phyloP scores from a whole-genome alignment of 352 stramenopile genomes.

The Phytophthora pseudosyringae region DNA sequence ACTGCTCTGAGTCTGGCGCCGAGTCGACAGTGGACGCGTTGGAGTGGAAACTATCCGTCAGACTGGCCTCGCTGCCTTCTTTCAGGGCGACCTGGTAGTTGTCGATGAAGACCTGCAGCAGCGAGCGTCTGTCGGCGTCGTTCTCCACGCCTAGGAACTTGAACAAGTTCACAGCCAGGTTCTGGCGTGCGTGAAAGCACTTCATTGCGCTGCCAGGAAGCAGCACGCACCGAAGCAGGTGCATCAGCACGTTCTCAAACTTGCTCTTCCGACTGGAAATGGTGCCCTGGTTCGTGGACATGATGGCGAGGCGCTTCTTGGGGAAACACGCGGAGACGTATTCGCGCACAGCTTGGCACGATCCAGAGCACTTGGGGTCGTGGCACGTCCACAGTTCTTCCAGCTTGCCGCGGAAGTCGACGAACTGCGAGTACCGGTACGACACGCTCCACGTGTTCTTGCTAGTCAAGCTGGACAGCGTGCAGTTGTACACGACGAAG shows the following conservation, averaged over 20 bases:
- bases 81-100: conserved; percentile 47
- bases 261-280: conserved; percentile 58
- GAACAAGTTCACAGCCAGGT: conserved; percentile 60
- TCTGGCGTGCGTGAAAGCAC: conserved; percentile 55
- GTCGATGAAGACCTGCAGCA: conserved; percentile 77
- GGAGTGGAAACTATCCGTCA: conserved; percentile 45
- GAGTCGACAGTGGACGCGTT: conserved; percentile 46
- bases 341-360: conserved; percentile 74
- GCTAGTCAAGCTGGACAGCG: conserved; percentile 50
- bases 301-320: conserved; percentile 52
- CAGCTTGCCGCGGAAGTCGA: conserved; percentile 54
- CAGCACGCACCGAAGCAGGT: conserved; percentile 70
- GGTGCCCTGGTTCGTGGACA: conserved; percentile 40
- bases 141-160: conserved; percentile 66
- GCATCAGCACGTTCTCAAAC: conserved; percentile 68
- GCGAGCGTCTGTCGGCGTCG: conserved; percentile 55
- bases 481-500: conserved; percentile 61
- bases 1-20: conserved; percentile 40
- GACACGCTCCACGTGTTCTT: conserved; percentile 58
- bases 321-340: conserved; percentile 67
- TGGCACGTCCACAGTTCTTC: conserved; percentile 63
- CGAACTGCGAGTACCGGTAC: conserved; percentile 74
- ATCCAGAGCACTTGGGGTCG: conserved; percentile 60
- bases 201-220: conserved; percentile 76
- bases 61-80: conserved; percentile 16